Evolutionary conservation across 352 stramenopile genomes (phyloP).

Genomic region (Phytophthora brassicae): DNA sequence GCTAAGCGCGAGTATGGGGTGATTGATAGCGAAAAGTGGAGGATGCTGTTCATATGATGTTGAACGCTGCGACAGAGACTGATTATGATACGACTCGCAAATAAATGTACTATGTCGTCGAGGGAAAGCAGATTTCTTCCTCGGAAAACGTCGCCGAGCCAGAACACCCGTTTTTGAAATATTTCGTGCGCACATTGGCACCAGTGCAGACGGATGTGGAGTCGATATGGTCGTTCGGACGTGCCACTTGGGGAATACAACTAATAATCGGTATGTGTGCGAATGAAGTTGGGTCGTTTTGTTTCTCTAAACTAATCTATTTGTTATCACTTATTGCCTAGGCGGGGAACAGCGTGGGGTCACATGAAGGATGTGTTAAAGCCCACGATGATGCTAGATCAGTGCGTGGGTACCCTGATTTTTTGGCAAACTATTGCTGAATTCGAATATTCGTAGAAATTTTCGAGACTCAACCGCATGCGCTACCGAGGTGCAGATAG

Average conservation of each 20-base stretch:
- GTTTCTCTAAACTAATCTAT: background rate
- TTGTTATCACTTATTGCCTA: background rate
- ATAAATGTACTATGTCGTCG: background rate
- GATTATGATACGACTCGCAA: background rate
- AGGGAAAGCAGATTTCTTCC: background rate
- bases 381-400: background rate
- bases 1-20: background rate
- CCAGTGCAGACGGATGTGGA: background rate
- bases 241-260: background rate
- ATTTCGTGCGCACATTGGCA: background rate
- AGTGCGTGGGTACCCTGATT: background rate
- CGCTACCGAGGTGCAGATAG: background rate
- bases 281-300: background rate
- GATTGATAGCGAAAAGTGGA: background rate
- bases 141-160: background rate
- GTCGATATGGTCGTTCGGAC: background rate
- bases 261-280: background rate
- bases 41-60: constrained; percentile 1
- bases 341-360: background rate
- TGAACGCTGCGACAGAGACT: background rate
- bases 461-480: background rate
- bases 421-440: constrained; percentile 1
- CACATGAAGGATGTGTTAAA: background rate
- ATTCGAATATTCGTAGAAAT: constrained; percentile 3
- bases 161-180: background rate